Conservation (phyloP, 768 basidiomycete genomes). For the Tricholoma terreum region DNA sequence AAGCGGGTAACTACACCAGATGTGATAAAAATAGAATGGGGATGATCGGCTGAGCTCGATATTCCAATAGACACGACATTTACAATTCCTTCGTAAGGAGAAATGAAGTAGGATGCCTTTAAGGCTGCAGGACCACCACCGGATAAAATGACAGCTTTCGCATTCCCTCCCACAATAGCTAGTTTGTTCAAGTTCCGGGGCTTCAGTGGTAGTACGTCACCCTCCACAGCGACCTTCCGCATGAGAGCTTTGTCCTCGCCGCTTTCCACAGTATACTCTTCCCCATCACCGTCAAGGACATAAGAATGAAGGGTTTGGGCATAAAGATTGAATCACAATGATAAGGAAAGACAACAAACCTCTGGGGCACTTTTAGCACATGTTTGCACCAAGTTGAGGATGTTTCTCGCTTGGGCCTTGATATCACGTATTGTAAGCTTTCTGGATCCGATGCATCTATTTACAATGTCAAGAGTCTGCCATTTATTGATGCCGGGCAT, state of each 20-base stretch:
- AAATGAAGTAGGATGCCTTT: constrained; percentile 72
- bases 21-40: too few relatives aligned
- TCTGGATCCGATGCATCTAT: constrained; percentile 53
- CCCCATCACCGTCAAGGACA: constrained; percentile 69
- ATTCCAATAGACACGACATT: too few relatives aligned
- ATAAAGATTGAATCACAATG: not conserved
- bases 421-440: constrained; percentile 66
- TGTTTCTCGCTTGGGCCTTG: constrained; percentile 62
- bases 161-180: constrained; percentile 74
- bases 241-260: constrained; percentile 61
- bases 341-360: constrained; percentile 28
- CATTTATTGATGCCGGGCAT: constrained; percentile 79
- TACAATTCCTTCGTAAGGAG: constrained; percentile 74
- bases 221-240: constrained; percentile 60
- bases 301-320: constrained; percentile 18
- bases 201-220: constrained; percentile 50
- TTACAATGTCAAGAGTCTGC: constrained; percentile 67
- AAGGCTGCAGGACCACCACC: constrained; percentile 75
- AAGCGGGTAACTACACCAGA: too few relatives aligned
- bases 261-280: constrained; percentile 60
- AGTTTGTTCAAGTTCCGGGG: constrained; percentile 55
- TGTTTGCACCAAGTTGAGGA: constrained; percentile 67
- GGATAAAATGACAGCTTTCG: constrained; percentile 56
- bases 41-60: too few relatives aligned
- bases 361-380: constrained; percentile 66